phyloP scores from a whole-genome alignment of 2,329 filamentous ascomycete species.

The Diplodia seriata region DNA sequence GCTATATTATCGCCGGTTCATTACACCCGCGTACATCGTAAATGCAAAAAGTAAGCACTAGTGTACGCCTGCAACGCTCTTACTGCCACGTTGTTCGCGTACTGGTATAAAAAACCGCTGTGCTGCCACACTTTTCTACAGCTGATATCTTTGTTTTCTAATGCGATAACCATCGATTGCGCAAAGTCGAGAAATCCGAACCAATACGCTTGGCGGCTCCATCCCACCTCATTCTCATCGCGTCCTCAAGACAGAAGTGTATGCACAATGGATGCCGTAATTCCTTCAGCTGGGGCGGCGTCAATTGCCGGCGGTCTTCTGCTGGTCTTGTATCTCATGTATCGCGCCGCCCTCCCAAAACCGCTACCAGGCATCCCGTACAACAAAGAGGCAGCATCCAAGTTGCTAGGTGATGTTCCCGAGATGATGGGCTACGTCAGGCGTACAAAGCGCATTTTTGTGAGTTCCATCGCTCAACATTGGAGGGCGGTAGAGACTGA shows the following conservation, averaged over 20 bases:
- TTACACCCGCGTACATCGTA: too few species aligned
- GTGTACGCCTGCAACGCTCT: neutral
- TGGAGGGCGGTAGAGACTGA: too few species aligned
- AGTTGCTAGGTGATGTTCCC: conserved; percentile 54
- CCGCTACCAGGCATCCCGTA: conserved; percentile 58
- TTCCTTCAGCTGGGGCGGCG: neutral
- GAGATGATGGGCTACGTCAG: conserved; percentile 49
- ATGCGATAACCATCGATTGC: neutral
- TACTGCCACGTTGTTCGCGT: neutral
- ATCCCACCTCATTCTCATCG: too few species aligned
- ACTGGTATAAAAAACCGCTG: neutral
- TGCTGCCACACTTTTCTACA: neutral
- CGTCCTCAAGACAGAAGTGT: neutral
- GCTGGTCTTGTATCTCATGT: conserved; percentile 36
- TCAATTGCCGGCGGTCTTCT: conserved; percentile 8
- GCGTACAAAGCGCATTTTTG: conserved; percentile 39
- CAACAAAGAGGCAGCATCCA: conserved; percentile 46
- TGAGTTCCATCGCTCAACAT: conserved; percentile 4
- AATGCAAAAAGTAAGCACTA: conserved; percentile 2
- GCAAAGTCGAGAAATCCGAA: too few species aligned
- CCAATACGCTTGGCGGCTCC: too few species aligned
- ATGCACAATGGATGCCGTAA: neutral
- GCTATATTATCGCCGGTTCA: neutral
- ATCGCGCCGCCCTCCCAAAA: conserved; percentile 46
- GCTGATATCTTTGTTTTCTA: too few species aligned